These are phyloP conservation scores for Phaffia rhodozyma DNA, from an alignment of 1,284 basidiomycete genomes.

Conservation along the genomic window DNA sequence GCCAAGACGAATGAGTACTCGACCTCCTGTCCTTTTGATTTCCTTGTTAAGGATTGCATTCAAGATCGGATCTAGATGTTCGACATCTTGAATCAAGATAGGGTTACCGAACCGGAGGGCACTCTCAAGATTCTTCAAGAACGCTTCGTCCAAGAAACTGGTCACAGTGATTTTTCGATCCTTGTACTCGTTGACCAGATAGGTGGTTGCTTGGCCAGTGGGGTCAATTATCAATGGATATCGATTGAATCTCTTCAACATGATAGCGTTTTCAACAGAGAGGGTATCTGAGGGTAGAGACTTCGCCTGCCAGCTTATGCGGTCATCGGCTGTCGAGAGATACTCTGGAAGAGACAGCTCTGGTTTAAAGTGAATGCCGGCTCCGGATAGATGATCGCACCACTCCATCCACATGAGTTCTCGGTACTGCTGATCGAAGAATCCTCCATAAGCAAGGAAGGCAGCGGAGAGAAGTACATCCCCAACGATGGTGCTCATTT, in stretches of 20 bases:
- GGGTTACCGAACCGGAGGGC: slow-evolving; percentile 99
- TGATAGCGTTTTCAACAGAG: slow-evolving; percentile 97
- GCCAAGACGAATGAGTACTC: slow-evolving; percentile 94
- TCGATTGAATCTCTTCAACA: slow-evolving; percentile 95
- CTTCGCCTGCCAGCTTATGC: slow-evolving; percentile 89
- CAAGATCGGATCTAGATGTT: slow-evolving; percentile 93
- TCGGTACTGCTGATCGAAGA: slow-evolving; percentile 97
- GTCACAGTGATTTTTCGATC: slow-evolving; percentile 96
- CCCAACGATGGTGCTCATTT: slow-evolving; percentile 98
- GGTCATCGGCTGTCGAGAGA: slow-evolving; percentile 92
- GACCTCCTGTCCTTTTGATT: slow-evolving; percentile 86
- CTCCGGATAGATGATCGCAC: slow-evolving; percentile 74
- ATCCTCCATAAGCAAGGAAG: slow-evolving; percentile 93
- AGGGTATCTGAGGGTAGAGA: slow-evolving; percentile 88
- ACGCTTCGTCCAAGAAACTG: slow-evolving; percentile 96
- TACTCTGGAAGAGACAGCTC: slow-evolving; percentile 92
- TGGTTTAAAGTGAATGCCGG: slow-evolving; percentile 82
- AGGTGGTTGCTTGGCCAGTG: slow-evolving; percentile 93
- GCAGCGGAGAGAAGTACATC: slow-evolving; percentile 93
- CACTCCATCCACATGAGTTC: slow-evolving; percentile 96
- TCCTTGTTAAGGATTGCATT: slow-evolving; percentile 97
- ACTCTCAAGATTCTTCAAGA: slow-evolving; percentile 95
- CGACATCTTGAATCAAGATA: slow-evolving; percentile 92
- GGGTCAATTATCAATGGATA: slow-evolving; percentile 98
- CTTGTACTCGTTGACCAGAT: slow-evolving; percentile 88